A percentile compares a stretch with the other conserved stretches of the same genome.
phyloP scores from a whole-genome alignment of 2,329 filamentous ascomycete species.

The Sporothrix schenckii region DNA sequence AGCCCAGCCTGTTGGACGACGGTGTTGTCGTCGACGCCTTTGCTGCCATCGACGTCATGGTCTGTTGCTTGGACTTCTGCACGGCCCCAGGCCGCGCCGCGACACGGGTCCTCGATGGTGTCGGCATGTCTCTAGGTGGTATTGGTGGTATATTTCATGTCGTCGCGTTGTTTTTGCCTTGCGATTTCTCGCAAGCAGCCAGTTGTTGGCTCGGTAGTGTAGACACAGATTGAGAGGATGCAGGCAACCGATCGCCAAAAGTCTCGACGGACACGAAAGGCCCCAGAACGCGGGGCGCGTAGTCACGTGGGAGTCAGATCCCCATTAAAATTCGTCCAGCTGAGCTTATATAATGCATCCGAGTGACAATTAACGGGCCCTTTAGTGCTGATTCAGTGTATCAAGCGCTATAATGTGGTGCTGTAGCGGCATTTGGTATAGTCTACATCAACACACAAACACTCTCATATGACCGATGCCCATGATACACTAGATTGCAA shows the following conservation, averaged over 20 bases:
- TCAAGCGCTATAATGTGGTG: no score
- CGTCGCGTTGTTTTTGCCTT: neutral
- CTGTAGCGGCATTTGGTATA: no score
- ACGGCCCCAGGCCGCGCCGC: constrained; percentile 20
- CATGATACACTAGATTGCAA: neutral
- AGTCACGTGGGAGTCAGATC: neutral
- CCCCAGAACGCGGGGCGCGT: constrained; percentile 19
- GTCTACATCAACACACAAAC: no score
- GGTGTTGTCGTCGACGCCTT: constrained; percentile 31
- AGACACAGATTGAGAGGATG: neutral
- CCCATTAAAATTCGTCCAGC: neutral
- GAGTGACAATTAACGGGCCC: no score
- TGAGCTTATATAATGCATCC: neutral
- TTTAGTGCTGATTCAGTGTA: no score
- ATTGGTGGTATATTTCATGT: neutral
- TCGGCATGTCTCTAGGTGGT: constrained; percentile 25
- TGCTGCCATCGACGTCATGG: constrained; percentile 23
- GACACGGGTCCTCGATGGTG: constrained; percentile 25
- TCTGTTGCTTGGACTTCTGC: constrained; percentile 21
- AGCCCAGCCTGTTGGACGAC: constrained; percentile 1
- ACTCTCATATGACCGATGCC: no score
- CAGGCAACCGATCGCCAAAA: constrained; percentile 1
- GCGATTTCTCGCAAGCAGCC: neutral
- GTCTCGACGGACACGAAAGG: constrained; percentile 1
- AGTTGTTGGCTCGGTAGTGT: neutral